phyloP scores from a whole-genome alignment of 2,329 filamentous ascomycete species.

The Aspergillus sp. region DNA sequence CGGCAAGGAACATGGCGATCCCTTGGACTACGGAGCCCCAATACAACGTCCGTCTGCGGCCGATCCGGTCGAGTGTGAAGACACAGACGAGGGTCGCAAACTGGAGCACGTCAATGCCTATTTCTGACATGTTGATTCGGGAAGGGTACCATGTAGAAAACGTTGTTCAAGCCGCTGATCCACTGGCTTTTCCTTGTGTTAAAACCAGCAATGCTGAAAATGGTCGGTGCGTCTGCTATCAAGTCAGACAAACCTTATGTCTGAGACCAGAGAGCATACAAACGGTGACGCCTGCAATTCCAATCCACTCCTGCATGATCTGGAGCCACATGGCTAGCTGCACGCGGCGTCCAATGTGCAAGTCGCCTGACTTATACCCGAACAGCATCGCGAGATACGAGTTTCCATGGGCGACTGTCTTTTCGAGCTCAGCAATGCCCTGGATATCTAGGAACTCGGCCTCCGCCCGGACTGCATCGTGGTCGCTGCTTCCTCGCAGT shows the following conservation, averaged over 20 bases:
- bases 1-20: conserved; percentile 59
- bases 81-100: conserved; percentile 60
- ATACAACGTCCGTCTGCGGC: conserved; percentile 59
- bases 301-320: conserved; percentile 61
- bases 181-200: conserved; percentile 51
- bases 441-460: conserved; percentile 61
- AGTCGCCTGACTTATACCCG: conserved; percentile 53
- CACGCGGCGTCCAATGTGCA: conserved; percentile 58
- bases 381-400: conserved; percentile 60
- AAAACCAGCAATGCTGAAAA: conserved; percentile 61
- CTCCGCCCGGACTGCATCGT: conserved; percentile 47
- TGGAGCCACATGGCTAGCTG: conserved; percentile 64
- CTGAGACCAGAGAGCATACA: conserved; percentile 22
- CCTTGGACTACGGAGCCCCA: conserved; percentile 58
- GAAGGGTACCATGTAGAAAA: conserved; percentile 44
- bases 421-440: conserved; percentile 54
- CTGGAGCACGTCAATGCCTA: conserved; percentile 21
- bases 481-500: conserved; percentile 50
- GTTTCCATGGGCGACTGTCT: conserved; percentile 42
- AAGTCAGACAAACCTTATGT: neutral
- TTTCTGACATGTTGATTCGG: neutral
- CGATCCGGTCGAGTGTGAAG: conserved; percentile 60
- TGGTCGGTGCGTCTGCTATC: conserved; percentile 35
- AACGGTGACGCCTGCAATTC: conserved; percentile 60
- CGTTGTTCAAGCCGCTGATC: conserved; percentile 51